Evolutionary conservation across 2,329 filamentous ascomycete genomes (phyloP).

Genomic region (Colletotrichum sojae): DNA sequence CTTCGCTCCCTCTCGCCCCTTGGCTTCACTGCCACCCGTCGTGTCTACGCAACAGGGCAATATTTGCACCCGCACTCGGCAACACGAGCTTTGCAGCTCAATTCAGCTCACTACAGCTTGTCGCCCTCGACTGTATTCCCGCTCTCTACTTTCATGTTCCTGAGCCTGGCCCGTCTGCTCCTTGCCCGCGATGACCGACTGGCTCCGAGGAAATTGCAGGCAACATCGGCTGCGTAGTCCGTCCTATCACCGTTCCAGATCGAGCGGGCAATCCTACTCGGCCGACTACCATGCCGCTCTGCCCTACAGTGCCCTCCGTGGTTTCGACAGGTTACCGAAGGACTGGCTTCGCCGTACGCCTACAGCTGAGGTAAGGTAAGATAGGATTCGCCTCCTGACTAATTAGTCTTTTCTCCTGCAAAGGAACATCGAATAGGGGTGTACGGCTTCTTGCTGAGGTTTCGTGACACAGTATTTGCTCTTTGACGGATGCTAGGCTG

Average conservation of each 20-base stretch:
- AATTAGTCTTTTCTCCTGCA: neutral
- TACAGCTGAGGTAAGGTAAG: constrained; percentile 17
- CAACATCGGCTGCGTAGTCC: constrained; percentile 10
- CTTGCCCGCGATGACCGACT: neutral
- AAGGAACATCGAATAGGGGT: too few species aligned
- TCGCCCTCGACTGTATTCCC: constrained; percentile 9
- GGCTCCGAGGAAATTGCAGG: neutral
- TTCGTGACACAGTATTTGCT: neutral
- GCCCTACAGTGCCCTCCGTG: constrained; percentile 4
- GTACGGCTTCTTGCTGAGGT: neutral
- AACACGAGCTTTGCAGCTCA: too few species aligned
- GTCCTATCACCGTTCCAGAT: constrained; percentile 6
- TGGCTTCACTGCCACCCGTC: constrained; percentile 4
- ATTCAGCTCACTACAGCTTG: too few species aligned
- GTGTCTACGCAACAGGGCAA: neutral
- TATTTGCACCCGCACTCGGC: neutral
- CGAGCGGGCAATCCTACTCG: constrained; percentile 4
- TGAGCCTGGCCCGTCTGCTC: neutral
- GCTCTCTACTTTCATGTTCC: constrained; percentile 2
- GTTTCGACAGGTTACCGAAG: constrained; percentile 8
- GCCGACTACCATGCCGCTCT: constrained; percentile 11
- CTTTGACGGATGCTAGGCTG: constrained; percentile 3
- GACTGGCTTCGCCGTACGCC: constrained; percentile 1
- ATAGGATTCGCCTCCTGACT: constrained; percentile 7
- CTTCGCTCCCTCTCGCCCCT: neutral